phyloP scores from a whole-genome alignment of 225 moss, liverwort and hornwort species.

The Anthoceros angustus region DNA sequence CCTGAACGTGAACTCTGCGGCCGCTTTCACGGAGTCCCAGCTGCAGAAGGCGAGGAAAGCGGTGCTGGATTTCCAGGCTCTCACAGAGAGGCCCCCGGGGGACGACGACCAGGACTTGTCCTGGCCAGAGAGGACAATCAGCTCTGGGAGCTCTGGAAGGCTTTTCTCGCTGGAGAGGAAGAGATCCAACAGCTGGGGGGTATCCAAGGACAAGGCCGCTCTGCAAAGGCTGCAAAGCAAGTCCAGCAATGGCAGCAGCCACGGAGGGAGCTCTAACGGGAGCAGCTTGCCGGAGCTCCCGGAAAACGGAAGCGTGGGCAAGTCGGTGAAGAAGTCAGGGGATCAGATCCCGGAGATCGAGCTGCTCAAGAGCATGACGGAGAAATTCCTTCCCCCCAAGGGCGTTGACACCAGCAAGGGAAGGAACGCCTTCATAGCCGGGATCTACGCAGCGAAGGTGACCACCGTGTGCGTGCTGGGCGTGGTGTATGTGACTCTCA shows the following conservation, averaged over 20 bases:
- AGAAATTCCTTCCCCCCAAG: constrained; percentile 25
- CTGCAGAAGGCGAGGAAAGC: constrained; percentile 18
- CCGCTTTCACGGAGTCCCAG: constrained; percentile 12
- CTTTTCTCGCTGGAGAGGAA: not conserved
- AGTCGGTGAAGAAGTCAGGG: constrained; percentile 25
- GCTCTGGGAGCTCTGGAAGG: not conserved
- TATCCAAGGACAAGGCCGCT: not conserved
- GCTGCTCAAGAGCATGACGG: constrained; percentile 29
- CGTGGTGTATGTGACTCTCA: constrained; percentile 20
- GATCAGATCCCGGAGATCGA: constrained; percentile 27
- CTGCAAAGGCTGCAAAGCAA: not conserved
- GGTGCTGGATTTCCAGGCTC: constrained; percentile 16
- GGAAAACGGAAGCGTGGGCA: constrained; percentile 8
- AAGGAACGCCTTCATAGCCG: constrained; percentile 21
- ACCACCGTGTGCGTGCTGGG: constrained; percentile 27
- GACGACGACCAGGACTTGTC: not conserved
- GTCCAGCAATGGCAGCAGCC: not conserved
- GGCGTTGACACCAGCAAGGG: constrained; percentile 19
- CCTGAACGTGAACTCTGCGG: constrained; percentile 12
- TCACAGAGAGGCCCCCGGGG: not conserved
- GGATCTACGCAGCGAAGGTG: constrained; percentile 29
- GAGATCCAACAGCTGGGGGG: not conserved
- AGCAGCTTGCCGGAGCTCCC: too few species aligned
- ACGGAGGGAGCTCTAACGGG: not conserved
- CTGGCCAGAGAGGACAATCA: not conserved